These are phyloP conservation scores for Phyllosticta capitalensis DNA, from an alignment of 2,329 filamentous ascomycete species.

Conservation along the genomic window DNA sequence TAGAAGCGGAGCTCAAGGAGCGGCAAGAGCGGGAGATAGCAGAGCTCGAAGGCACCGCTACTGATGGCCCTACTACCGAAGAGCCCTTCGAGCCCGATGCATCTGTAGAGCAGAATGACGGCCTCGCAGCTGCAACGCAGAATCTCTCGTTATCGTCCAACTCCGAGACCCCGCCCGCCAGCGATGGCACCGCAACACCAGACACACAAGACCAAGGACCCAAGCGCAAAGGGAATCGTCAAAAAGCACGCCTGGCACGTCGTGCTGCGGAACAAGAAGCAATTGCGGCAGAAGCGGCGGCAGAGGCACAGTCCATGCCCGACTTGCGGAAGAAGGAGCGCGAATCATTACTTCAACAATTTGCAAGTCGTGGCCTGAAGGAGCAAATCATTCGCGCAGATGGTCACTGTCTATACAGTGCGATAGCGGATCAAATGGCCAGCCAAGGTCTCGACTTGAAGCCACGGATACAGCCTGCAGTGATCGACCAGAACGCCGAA, in stretches of 20 bases:
- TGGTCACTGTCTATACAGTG: slow-evolving; percentile 90
- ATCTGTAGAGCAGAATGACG: slow-evolving; percentile 9
- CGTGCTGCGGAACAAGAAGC: slow-evolving; percentile 78
- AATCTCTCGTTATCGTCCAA: slow-evolving; percentile 14
- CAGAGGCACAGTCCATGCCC: slow-evolving; percentile 54
- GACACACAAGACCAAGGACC: slow-evolving; percentile 12
- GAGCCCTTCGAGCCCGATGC: neutral
- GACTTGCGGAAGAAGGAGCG: slow-evolving; percentile 29
- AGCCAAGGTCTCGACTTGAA: slow-evolving; percentile 28
- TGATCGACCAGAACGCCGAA: slow-evolving; percentile 11
- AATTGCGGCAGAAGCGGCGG: slow-evolving; percentile 54
- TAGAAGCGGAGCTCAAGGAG: slow-evolving; percentile 48
- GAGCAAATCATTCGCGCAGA: slow-evolving; percentile 80
- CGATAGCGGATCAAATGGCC: slow-evolving; percentile 74
- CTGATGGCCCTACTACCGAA: slow-evolving; percentile 13
- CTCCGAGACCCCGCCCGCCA: slow-evolving; percentile 7
- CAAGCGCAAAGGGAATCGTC: slow-evolving; percentile 72
- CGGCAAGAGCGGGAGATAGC: slow-evolving; percentile 44
- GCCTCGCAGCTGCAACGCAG: slow-evolving; percentile 10
- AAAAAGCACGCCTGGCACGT: slow-evolving; percentile 83
- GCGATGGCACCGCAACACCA: neutral
- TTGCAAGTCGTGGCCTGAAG: slow-evolving; percentile 53
- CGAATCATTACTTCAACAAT: slow-evolving; percentile 56
- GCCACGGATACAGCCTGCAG: slow-evolving; percentile 26
- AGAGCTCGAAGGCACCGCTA: slow-evolving; percentile 30